Base-by-base conservation (phyloP, 2,329 filamentous ascomycete genomes). In the Aspergillus nomiae region DNA sequence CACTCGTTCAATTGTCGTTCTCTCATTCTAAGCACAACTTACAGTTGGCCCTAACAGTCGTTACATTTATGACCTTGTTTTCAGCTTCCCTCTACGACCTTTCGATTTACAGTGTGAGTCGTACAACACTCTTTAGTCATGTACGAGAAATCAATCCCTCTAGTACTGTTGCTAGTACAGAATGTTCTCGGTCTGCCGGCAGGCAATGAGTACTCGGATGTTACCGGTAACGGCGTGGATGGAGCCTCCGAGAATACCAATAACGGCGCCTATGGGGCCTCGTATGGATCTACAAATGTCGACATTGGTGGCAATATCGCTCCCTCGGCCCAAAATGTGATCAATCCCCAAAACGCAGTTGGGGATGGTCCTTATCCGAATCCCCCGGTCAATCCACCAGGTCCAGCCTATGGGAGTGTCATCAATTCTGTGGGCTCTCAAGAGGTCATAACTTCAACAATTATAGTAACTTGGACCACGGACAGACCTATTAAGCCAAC, bases 341-440 rank as follows among this genome's bases (percentile, higher is more conserved):
- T 24, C n/a, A 10, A 14, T 5, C 21, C 43, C n/a, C 21, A 3
- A 3, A 14, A 14, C 19, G 1, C 19, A 7, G 19, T 4, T 41
- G 38, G 7, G 8, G n/a, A 41, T 19, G 19, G 19, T n/a, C 2
- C 38, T 41, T 16, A 2, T 41, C 16, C 7, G 10, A 41, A n/a
- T 16, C 1, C 3, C 16, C 19, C 14, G 38, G 16, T 7, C 8
- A 41, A 41, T n/a, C 16, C 0, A 1, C 3, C 19, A 6, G 2
- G 1, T 3, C 38, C 8, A 41, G 7, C 38, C 7, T n/a, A 19
- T 10, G 38, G 7, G 16, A 10, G 3, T n/a, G 3, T 4, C 14
- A 41, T 41, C 19, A 16, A 10, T n/a, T 0, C 16, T 41, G 19
- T 8, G 7, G 19, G 16, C 8, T 1, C 8, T 10, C 38, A 41